Evolutionary conservation across 1,284 basidiomycete species (phyloP), one percentile per base, ranked within the genome.

Genomic region (Neolentinus lepideus): DNA sequence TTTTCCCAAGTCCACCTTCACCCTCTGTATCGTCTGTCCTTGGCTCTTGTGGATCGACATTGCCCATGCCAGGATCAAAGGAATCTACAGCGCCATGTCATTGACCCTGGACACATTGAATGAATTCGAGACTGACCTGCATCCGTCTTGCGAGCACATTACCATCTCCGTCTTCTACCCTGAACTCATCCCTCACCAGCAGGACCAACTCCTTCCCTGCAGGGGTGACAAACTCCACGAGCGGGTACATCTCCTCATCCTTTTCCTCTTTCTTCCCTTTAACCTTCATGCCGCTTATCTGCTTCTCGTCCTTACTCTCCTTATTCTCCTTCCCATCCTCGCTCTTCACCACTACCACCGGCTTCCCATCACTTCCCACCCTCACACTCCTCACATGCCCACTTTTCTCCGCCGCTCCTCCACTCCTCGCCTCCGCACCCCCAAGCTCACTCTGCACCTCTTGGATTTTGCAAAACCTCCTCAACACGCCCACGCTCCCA

Each of bases 1-100:
- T 61, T 81, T 84, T 2, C 79, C 81, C 24, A 93, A 72, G 65
- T 93, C 90, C 43, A 93, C 84, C 68, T 86, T 92, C 54, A 96
- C 91, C 22, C 89, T 79, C 55, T 93, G 87, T 19, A 96, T 75
- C 0, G 90, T 95, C 70, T 94, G 92, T 1, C 92, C 92, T 68
- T 95, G 94, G 31, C 89, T 90, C 70, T 98, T 97, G 69, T 98
- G 94, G 54, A 97, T 97, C 54, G 90, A 93, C 86, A 93, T 91
- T 0, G 92, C 92, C 92, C 91, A 94, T 0, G 91, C 83, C n/a
- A 94, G 78, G 57, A 94, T 92, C 31, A 95, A 71, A 0, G 90
- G 92, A 1, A 94, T 69, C 88, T 81, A 50, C 47, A 25, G 8
- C 33, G 21, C 53, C 26, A 53, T 33, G 60, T 25, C 46, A 43